phyloP scores from a whole-genome alignment of 805 yeast species.

The Saccharomycopsis synnaedendra region DNA sequence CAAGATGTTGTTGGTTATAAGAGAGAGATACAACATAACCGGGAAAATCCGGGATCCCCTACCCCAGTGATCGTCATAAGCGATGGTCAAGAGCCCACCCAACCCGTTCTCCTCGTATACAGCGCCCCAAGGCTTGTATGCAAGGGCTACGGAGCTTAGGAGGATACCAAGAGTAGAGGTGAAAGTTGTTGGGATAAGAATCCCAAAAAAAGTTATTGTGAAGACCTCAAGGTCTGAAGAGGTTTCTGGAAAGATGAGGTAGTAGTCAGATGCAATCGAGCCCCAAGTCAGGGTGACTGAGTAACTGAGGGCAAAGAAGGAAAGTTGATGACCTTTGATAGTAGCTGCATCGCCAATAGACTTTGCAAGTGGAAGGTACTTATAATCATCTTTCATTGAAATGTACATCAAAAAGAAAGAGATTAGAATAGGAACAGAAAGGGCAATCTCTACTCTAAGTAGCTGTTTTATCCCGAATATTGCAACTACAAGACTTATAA shows the following conservation, averaged over 20 bases:
- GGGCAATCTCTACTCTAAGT: slow-evolving; percentile 51
- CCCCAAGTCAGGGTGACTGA: slow-evolving; percentile 88
- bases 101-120: slow-evolving; percentile 51
- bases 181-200: slow-evolving; percentile 59
- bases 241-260: slow-evolving; percentile 66
- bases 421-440: slow-evolving; percentile 58
- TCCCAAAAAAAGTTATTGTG: slow-evolving; percentile 51
- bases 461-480: slow-evolving; percentile 71
- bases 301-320: slow-evolving; percentile 62
- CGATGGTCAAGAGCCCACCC: slow-evolving; percentile 63
- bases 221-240: slow-evolving; percentile 47
- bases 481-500: slow-evolving; percentile 53
- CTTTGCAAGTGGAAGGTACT: slow-evolving; percentile 25
- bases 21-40: slow-evolving; percentile 56
- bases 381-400: slow-evolving; percentile 38
- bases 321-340: slow-evolving; percentile 54
- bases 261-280: slow-evolving; percentile 75
- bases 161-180: slow-evolving; percentile 67
- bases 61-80: slow-evolving; percentile 61
- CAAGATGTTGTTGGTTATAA: slow-evolving; percentile 71
- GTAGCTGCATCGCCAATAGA: slow-evolving; percentile 23
- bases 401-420: slow-evolving; percentile 62
- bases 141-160: slow-evolving; percentile 55
- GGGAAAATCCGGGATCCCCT: slow-evolving; percentile 70
- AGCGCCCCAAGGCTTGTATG: slow-evolving; percentile 40